Evolutionary conservation across 2,329 filamentous ascomycete species (phyloP).

Genomic region (Pestalotiopsis sp.): DNA sequence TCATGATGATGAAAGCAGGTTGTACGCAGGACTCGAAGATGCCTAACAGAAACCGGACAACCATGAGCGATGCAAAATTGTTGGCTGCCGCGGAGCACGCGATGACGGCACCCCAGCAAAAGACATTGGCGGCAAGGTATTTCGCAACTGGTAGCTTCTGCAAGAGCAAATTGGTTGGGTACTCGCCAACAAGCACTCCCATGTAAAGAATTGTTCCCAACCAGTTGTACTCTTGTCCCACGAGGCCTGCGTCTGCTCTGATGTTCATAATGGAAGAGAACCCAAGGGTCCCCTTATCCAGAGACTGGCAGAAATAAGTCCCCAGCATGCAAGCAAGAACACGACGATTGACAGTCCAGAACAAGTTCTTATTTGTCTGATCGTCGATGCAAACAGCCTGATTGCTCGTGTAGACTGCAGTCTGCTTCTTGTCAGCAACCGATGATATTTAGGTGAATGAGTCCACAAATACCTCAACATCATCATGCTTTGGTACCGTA

Average conservation of each 20-base stretch:
- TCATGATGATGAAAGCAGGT: conserved; percentile 47
- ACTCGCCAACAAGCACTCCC: conserved; percentile 42
- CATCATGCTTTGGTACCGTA: neutral
- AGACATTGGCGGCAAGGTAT: conserved; percentile 38
- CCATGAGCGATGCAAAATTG: conserved; percentile 36
- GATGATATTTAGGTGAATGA: neutral
- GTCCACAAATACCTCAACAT: neutral
- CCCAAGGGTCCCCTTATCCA: conserved; percentile 31
- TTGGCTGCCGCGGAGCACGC: conserved; percentile 33
- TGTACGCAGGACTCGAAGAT: conserved; percentile 46
- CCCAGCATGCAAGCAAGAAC: conserved; percentile 52
- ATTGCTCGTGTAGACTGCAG: conserved; percentile 9
- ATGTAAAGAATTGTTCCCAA: conserved; percentile 42
- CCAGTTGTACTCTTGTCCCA: conserved; percentile 38
- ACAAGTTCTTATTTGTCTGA: conserved; percentile 48
- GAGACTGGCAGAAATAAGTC: conserved; percentile 46
- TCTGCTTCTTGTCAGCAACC: neutral
- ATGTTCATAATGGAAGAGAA: conserved; percentile 30
- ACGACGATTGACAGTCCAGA: conserved; percentile 50
- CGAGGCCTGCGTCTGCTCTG: conserved; percentile 29
- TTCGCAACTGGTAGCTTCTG: conserved; percentile 41
- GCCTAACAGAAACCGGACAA: conserved; percentile 41
- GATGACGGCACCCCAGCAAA: conserved; percentile 43
- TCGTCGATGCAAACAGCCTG: conserved; percentile 45
- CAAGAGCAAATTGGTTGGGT: conserved; percentile 39